phyloP scores from a whole-genome alignment of 441 rosid genomes.

The Melastoma candidum region DNA sequence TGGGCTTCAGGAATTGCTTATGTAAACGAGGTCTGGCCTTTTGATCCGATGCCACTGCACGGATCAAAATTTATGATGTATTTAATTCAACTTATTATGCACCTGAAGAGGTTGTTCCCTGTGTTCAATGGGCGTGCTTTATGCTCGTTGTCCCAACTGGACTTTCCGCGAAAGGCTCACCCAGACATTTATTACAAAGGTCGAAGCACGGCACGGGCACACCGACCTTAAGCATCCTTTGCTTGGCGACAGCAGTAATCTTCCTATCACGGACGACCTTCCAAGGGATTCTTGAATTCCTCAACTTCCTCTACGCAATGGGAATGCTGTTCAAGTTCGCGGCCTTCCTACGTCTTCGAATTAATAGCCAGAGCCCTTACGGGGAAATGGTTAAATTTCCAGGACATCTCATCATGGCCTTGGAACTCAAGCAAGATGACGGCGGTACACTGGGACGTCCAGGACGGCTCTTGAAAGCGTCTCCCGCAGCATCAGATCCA shows the following conservation, averaged over 20 bases:
- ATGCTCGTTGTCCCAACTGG: no score
- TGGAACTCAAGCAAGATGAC: conserved; percentile 11
- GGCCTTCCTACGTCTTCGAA: conserved; percentile 65
- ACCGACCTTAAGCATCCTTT: conserved; percentile 73
- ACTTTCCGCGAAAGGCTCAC: no score
- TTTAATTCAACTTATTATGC: no score
- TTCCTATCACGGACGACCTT: conserved; percentile 91
- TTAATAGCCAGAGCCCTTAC: conserved; percentile 79
- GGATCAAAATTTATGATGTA: no score
- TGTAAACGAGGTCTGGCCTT: no score
- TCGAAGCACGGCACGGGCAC: conserved; percentile 60
- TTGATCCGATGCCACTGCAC: no score
- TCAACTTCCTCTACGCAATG: conserved; percentile 63
- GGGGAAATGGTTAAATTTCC: conserved; percentile 41
- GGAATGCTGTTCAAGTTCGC: conserved; percentile 91
- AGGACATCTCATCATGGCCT: conserved; percentile 8
- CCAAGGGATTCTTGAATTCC: conserved; percentile 78
- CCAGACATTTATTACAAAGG: conserved; percentile 14
- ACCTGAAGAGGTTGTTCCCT: conserved; percentile 78
- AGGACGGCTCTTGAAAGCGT: conserved; percentile 36
- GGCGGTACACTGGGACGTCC: conserved; percentile 21
- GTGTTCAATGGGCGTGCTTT: conserved; percentile 25
- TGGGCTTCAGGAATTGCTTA: no score
- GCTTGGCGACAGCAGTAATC: conserved; percentile 77
- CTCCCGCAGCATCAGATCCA: no score